phyloP scores from a whole-genome alignment of 768 basidiomycete species.

The Lactarius tabidus region DNA sequence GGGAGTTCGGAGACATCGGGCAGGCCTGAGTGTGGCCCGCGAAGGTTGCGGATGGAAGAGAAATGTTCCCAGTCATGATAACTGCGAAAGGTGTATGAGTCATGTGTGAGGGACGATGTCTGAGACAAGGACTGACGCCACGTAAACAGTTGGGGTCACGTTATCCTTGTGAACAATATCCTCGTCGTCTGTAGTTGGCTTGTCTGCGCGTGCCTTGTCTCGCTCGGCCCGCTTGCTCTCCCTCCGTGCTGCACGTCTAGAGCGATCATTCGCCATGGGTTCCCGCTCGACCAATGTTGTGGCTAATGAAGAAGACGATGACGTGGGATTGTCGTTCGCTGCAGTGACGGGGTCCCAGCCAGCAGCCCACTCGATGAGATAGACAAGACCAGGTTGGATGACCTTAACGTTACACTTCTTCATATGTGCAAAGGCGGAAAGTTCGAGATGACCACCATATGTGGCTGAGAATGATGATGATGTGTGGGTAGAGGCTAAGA shows the following conservation, averaged over 20 bases:
- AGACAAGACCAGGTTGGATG: slow-evolving; percentile 86
- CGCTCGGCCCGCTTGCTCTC: slow-evolving; percentile 36
- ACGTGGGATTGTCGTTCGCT: slow-evolving; percentile 25
- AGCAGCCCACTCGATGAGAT: slow-evolving; percentile 80
- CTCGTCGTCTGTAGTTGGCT: slow-evolving; percentile 25
- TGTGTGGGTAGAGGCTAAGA: slow-evolving; percentile 12
- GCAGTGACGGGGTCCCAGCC: slow-evolving; percentile 42
- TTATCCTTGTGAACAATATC: slow-evolving; percentile 29
- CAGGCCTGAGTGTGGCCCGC: slow-evolving; percentile 75
- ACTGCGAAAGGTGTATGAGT: slow-evolving; percentile 34
- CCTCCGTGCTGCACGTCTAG: slow-evolving; percentile 42
- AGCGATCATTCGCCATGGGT: slow-evolving; percentile 37
- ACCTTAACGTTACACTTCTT: slow-evolving; percentile 79
- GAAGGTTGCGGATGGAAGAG: slow-evolving; percentile 84
- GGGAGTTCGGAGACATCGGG: slow-evolving; percentile 57
- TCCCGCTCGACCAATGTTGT: slow-evolving; percentile 29
- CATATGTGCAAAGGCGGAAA: slow-evolving; percentile 89
- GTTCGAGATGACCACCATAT: slow-evolving; percentile 90
- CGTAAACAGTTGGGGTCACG: slow-evolving; percentile 56
- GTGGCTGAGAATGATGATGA: slow-evolving; percentile 48
- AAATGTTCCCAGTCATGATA: slow-evolving; percentile 97
- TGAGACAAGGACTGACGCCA: slow-evolving; percentile 61
- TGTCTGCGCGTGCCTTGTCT: slow-evolving; percentile 25
- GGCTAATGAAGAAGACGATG: slow-evolving; percentile 28
- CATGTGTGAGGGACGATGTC: slow-evolving; percentile 16